Conservation (phyloP, 2,329 filamentous ascomycete species). For the Graphium sp. region DNA sequence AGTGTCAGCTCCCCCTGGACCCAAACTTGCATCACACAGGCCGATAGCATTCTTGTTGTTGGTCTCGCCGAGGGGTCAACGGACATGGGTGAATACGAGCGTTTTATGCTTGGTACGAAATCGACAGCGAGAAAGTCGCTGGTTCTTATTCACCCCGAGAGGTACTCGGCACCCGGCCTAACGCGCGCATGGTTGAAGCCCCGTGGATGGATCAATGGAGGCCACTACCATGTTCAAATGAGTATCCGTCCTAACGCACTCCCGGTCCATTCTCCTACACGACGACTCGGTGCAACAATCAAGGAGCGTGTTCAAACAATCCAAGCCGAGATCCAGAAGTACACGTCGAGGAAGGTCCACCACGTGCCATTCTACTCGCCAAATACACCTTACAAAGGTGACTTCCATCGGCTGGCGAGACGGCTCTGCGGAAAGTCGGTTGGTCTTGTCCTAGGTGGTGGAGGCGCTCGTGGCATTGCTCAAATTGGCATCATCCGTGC, state of each 20-base stretch:
- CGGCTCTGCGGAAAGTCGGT: conserved; percentile 87
- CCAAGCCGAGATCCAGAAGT: conserved; percentile 96
- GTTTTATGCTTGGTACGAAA: conserved; percentile 92
- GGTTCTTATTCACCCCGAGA: conserved; percentile 75
- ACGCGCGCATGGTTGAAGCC: conserved; percentile 85
- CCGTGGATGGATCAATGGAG: conserved; percentile 93
- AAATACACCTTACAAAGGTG: conserved; percentile 85
- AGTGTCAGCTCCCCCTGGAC: conserved; percentile 97
- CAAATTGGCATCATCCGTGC: conserved; percentile 91
- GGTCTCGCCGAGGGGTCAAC: conserved; percentile 82
- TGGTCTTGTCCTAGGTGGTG: conserved; percentile 83
- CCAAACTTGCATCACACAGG: conserved; percentile 91
- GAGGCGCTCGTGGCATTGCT: conserved; percentile 78
- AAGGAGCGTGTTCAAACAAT: conserved; percentile 89
- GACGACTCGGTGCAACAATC: conserved; percentile 67
- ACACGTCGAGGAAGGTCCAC: conserved; percentile 82
- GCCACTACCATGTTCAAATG: conserved; percentile 97
- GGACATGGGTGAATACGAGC: conserved; percentile 86
- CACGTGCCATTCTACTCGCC: conserved; percentile 81
- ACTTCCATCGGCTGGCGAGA: conserved; percentile 85
- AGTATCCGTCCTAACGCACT: conserved; percentile 56
- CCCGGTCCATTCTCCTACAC: conserved; percentile 56
- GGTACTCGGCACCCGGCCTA: conserved; percentile 70
- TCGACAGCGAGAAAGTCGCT: conserved; percentile 89
- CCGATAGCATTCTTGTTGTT: conserved; percentile 87